These are phyloP conservation scores for Tilletia walkeri DNA, from an alignment of 1,284 basidiomycete genomes.

Conservation along the genomic window DNA sequence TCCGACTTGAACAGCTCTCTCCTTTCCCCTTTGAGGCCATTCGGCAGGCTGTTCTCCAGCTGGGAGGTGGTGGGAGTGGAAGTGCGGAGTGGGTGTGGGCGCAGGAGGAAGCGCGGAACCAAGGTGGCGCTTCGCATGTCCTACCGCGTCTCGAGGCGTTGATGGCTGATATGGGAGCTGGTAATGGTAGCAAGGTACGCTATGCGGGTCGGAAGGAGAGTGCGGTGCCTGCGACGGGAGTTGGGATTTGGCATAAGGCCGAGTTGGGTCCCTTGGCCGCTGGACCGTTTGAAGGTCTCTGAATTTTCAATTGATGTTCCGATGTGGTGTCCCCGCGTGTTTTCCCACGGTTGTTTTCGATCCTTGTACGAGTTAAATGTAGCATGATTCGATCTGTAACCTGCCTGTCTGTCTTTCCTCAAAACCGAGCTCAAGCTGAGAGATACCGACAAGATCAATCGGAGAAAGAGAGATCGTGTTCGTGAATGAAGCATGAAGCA, in stretches of 20 bases:
- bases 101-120: constrained; percentile 80
- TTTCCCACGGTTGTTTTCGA: too few species aligned
- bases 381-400: too few species aligned
- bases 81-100: constrained; percentile 17
- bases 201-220: constrained; percentile 71
- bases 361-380: too few species aligned
- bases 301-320: not conserved
- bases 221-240: constrained; percentile 74
- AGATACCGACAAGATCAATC: too few species aligned
- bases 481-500: too few species aligned
- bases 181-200: constrained; percentile 56
- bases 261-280: constrained; percentile 68
- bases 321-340: too few species aligned
- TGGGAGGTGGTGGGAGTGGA: constrained; percentile 59
- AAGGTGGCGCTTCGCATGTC: constrained; percentile 74
- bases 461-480: too few species aligned
- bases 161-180: constrained; percentile 41
- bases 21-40: constrained; percentile 65
- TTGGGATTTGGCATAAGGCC: constrained; percentile 67
- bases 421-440: too few species aligned
- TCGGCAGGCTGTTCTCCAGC: constrained; percentile 63
- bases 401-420: too few species aligned
- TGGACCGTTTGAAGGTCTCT: constrained; percentile 55
- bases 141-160: constrained; percentile 48
- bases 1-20: constrained; percentile 61